Evolutionary conservation across 2,329 filamentous ascomycete species (phyloP).

Genomic region (Aspergillus candidus): DNA sequence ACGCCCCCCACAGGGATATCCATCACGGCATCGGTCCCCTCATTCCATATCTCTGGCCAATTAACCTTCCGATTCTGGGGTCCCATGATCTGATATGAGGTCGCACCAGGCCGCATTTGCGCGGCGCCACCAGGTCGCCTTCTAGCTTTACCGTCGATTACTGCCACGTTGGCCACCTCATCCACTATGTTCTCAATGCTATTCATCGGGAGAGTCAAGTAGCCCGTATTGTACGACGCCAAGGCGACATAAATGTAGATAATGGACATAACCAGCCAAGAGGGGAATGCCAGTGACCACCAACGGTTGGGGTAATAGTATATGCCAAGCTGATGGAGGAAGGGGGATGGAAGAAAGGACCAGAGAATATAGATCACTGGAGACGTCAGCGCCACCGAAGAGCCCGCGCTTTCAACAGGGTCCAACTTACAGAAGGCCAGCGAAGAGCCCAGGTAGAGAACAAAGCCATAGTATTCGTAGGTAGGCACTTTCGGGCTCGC

Average conservation of each 20-base stretch:
- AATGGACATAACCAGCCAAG: conserved; percentile 80
- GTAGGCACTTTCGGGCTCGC: conserved; percentile 93
- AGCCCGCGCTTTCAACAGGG: conserved; percentile 5
- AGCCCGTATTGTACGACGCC: conserved; percentile 82
- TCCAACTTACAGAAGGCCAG: conserved; percentile 64
- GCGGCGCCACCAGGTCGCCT: conserved; percentile 43
- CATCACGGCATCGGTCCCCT: conserved; percentile 94
- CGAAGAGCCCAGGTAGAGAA: conserved; percentile 84
- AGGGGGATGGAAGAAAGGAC: conserved; percentile 86
- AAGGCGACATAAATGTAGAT: conserved; percentile 93
- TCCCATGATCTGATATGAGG: conserved; percentile 38
- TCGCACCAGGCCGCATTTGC: conserved; percentile 37
- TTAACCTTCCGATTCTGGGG: conserved; percentile 47
- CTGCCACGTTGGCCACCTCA: conserved; percentile 77
- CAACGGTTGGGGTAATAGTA: conserved; percentile 96
- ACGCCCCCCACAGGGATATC: conserved; percentile 92
- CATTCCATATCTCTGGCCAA: conserved; percentile 82
- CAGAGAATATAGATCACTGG: conserved; percentile 62
- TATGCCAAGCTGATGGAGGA: conserved; percentile 87
- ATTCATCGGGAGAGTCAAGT: conserved; percentile 72
- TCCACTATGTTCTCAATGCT: conserved; percentile 88
- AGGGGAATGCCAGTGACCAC: conserved; percentile 92
- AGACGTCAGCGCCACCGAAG: background rate
- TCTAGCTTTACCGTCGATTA: conserved; percentile 66
- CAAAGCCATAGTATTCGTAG: conserved; percentile 99